phyloP scores from a whole-genome alignment of 2,329 filamentous ascomycete species.

The Penicillium sp. region DNA sequence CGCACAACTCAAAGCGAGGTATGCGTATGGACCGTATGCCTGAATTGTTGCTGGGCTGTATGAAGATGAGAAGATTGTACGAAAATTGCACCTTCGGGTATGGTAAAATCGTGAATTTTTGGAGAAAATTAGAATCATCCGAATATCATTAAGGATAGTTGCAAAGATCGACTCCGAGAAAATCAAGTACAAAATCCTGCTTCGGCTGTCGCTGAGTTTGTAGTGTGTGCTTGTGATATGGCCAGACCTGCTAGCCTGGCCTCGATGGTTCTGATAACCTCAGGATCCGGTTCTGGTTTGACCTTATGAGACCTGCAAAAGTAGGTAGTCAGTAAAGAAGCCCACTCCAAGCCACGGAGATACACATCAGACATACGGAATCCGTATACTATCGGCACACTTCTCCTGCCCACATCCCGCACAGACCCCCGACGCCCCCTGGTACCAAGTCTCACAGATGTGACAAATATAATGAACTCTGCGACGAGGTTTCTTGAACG shows the following conservation, averaged over 20 bases:
- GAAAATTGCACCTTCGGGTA: background rate
- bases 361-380: slow-evolving; percentile 37
- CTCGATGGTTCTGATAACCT: slow-evolving; percentile 38
- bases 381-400: slow-evolving; percentile 40
- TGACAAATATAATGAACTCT: slow-evolving; percentile 44
- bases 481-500: slow-evolving; percentile 37
- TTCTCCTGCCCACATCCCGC: slow-evolving; percentile 41
- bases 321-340: slow-evolving; percentile 13
- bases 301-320: slow-evolving; percentile 39
- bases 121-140: background rate
- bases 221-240: background rate
- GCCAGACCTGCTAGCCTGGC: slow-evolving; percentile 35
- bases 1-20: background rate
- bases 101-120: background rate
- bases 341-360: background rate
- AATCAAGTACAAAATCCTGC: background rate
- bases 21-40: background rate
- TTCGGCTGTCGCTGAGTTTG: background rate
- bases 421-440: slow-evolving; percentile 34
- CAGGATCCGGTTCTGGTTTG: slow-evolving; percentile 40
- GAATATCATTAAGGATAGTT: background rate
- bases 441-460: slow-evolving; percentile 36
- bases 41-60: background rate
- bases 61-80: background rate
- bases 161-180: background rate